Conservation (phyloP, 805 yeast species). For the Candida sithepensis region DNA sequence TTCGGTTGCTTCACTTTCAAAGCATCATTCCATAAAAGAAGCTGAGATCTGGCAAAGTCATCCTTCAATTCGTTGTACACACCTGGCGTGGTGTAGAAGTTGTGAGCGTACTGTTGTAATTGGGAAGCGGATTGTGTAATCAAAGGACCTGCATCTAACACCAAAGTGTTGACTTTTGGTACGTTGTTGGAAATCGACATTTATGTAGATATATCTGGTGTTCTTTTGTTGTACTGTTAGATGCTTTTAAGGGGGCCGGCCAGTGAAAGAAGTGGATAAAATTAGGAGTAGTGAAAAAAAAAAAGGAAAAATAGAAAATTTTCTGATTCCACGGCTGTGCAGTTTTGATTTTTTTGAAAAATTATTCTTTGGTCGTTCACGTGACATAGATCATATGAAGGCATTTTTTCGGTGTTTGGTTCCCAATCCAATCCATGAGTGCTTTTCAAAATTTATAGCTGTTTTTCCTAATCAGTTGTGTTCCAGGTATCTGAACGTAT, state of each 20-base stretch:
- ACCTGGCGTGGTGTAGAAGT: slow-evolving; percentile 88
- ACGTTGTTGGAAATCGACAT: slow-evolving; percentile 14
- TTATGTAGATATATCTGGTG: too few species aligned
- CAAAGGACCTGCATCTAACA: slow-evolving; percentile 93
- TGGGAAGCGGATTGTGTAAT: slow-evolving; percentile 79
- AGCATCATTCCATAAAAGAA: slow-evolving; percentile 75
- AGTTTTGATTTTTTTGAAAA: neutral
- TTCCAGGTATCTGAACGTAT: too few species aligned
- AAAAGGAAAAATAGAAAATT: neutral
- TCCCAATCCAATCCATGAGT: too few species aligned
- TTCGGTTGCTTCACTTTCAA: slow-evolving; percentile 76
- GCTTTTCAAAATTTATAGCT: too few species aligned
- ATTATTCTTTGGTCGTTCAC: too few species aligned
- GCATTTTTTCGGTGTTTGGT: too few species aligned
- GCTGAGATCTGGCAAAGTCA: slow-evolving; percentile 74
- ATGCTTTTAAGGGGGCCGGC: too few species aligned
- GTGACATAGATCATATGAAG: too few species aligned
- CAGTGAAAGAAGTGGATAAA: too few species aligned
- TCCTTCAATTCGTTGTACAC: slow-evolving; percentile 85
- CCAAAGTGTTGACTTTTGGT: slow-evolving; percentile 50
- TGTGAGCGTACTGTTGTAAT: slow-evolving; percentile 63
- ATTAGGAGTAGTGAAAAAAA: neutral
- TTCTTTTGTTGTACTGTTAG: too few species aligned
- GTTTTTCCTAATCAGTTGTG: too few species aligned
- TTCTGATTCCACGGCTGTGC: neutral